phyloP scores from a whole-genome alignment of 2,329 filamentous ascomycete species.

The Plectosphaerella plurivora region DNA sequence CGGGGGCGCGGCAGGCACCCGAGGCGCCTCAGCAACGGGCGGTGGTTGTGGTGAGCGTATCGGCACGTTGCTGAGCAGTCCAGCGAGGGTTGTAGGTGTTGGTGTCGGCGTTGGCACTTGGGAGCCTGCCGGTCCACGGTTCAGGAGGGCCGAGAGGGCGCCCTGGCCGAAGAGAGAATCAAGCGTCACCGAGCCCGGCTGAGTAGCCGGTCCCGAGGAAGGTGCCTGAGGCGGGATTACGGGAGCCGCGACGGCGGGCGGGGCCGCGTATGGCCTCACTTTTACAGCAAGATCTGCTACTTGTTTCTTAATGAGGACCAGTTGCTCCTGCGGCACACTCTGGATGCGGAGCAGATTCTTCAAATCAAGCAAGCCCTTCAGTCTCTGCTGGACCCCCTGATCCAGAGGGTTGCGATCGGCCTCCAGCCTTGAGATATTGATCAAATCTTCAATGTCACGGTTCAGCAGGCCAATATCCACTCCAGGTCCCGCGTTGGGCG shows the following conservation, averaged over 20 bases:
- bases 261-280: constrained; percentile 45
- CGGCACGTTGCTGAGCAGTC: constrained; percentile 17
- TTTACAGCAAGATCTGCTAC: constrained; percentile 72
- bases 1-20: constrained; percentile 26
- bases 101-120: constrained; percentile 42
- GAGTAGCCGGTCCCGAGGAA: constrained; percentile 16
- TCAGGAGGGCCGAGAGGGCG: constrained; percentile 54
- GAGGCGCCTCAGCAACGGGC: constrained; percentile 30
- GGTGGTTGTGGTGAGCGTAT: constrained; percentile 47
- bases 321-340: constrained; percentile 73
- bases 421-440: constrained; percentile 66
- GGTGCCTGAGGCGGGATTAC: constrained; percentile 17
- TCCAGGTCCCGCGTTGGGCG: not conserved
- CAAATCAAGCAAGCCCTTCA: constrained; percentile 82
- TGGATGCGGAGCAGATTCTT: constrained; percentile 75
- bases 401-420: constrained; percentile 75
- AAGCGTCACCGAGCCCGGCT: constrained; percentile 37
- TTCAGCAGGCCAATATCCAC: constrained; percentile 59
- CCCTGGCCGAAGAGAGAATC: constrained; percentile 57
- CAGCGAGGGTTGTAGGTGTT: constrained; percentile 20
- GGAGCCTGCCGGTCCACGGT: constrained; percentile 42
- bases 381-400: constrained; percentile 67
- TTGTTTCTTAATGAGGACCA: constrained; percentile 80
- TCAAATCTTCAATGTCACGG: constrained; percentile 76
- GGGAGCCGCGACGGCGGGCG: constrained; percentile 26